Conservation (phyloP, 768 basidiomycete genomes). For the Arthromyces matolae region DNA sequence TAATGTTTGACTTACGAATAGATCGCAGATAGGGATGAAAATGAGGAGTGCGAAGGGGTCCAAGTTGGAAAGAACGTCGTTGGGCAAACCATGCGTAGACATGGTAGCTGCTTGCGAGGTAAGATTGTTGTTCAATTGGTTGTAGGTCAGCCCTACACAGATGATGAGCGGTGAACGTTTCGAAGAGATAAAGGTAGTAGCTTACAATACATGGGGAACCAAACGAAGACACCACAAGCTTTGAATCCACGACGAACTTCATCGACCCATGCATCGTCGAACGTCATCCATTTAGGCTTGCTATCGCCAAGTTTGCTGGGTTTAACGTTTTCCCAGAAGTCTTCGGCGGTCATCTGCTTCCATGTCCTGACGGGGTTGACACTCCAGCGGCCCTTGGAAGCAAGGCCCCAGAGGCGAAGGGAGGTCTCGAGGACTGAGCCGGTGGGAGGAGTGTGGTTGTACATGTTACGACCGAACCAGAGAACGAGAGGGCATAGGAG, state of each 20-base stretch:
- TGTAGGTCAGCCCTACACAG: constrained; percentile 81
- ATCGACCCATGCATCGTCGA: constrained; percentile 76
- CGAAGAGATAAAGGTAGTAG: not conserved
- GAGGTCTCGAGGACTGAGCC: constrained; percentile 56
- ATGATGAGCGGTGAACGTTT: not conserved
- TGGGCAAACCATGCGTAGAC: constrained; percentile 65
- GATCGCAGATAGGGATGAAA: constrained; percentile 65
- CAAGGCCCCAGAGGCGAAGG: constrained; percentile 42
- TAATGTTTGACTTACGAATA: constrained; percentile 34
- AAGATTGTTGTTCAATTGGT: constrained; percentile 76
- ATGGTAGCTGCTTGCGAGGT: constrained; percentile 78
- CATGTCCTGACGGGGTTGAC: constrained; percentile 48
- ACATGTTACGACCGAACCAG: constrained; percentile 47
- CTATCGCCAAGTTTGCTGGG: constrained; percentile 49
- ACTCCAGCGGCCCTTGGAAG: constrained; percentile 48
- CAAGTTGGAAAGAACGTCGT: constrained; percentile 74
- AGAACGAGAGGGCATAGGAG: constrained; percentile 60
- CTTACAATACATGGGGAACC: constrained; percentile 71
- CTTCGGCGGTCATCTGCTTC: constrained; percentile 45
- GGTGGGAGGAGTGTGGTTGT: constrained; percentile 51
- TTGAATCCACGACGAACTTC: constrained; percentile 70
- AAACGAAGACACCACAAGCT: constrained; percentile 57
- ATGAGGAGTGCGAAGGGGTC: constrained; percentile 76
- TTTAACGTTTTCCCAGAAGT: constrained; percentile 72
- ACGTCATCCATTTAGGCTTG: constrained; percentile 68